Base-by-base conservation (phyloP, 2,329 filamentous ascomycete species). In the Penicillium rolfsii region DNA sequence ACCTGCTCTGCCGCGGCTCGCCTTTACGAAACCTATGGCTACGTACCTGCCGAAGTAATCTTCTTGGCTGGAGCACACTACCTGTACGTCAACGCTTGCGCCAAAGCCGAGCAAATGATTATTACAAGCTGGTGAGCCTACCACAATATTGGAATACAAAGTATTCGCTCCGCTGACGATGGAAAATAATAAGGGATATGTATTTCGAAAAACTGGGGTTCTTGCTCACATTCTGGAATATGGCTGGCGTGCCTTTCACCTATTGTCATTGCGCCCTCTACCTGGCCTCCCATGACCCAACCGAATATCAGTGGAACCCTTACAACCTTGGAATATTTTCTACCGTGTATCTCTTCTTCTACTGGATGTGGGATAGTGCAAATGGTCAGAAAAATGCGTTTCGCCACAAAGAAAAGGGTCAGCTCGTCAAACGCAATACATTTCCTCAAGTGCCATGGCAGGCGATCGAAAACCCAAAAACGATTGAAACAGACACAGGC, bases 181-280 rank as follows among this genome's bases (percentile, higher is more conserved):
- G 16, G 38, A 41, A 41, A n/a, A n/a, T n/a, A n/a, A n/a, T n/a
- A 41, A 41, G 38, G 89, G 93, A 97, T 72, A 96, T 97, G 89
- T 96, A 95, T 81, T 93, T 91, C 71, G 93, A 97, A 82, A 96
- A 97, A 80, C 92, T 91, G 85, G 93, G 93, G 41, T 97, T 97
- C 81, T 95, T 97, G 91, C 86, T 97, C 68, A 96, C 94, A 75
- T 97, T 97, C 85, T 97, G 93, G 93, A 97, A 96, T 78, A 83
- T 97, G 74, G 92, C 93, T 40, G 93, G 93, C 64, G 93, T 97
- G 12, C 93, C 93, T 5, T 84, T 97, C 58, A 91, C 87, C 36
- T 97, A 97, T 83, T 96, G 92, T 80, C 92, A 96, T 82, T 95
- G 91, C 83, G 93, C 91, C 43, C 85, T 97, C 68, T 97, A 90